Base-by-base conservation (phyloP, 805 yeast species). In the Diddensiella santjacobensis region DNA sequence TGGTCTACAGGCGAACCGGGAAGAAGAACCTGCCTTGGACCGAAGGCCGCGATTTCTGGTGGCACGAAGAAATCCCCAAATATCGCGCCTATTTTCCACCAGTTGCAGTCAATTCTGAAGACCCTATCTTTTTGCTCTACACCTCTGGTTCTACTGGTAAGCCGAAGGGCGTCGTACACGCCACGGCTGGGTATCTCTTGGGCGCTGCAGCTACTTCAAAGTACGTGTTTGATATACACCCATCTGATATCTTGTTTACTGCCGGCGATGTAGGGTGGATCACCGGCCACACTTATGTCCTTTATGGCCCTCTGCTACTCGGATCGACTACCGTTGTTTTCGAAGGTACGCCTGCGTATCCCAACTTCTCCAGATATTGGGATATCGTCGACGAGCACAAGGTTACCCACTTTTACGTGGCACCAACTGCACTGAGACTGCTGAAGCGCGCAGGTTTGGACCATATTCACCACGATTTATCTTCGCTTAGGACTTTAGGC, bases 201-300 rank as follows among this genome's bases (percentile, higher is more conserved):
- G 96, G 96, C 54, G 96, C 98, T 23, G 80, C 87, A 49, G 72
- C 90, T 66, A 87, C 97, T 45, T 86, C 96, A 38, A 85, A 83
- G 71, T 93, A 89, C 70, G 89, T 89, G 42, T 91, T 93, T 68
- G 98, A 93, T 67, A 80, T 93, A 42, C 96, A 88, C 63, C 81
- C 81, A 50, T 84, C 83, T 53, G 98, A 91, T 68, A 77, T 84
- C 39, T 69, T 91, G 53, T 91, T 91, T 74, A 90, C 98, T 38
- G 97, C 98, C 31, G 98, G 98, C 63, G 98, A 93, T 67, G 87
- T 93, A 49, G 98, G 99, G 64, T 91, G 99, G 98, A 93, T 93
- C 66, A 93, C 98, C 13, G 98, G 98, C 58, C 98, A 93, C 69
- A 86, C 96, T 11, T 91, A 91, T 65, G 95, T 88, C 36, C 78